phyloP scores from a whole-genome alignment of 1,284 basidiomycete species.

The Microbotryum lychnidis-dioicae region DNA sequence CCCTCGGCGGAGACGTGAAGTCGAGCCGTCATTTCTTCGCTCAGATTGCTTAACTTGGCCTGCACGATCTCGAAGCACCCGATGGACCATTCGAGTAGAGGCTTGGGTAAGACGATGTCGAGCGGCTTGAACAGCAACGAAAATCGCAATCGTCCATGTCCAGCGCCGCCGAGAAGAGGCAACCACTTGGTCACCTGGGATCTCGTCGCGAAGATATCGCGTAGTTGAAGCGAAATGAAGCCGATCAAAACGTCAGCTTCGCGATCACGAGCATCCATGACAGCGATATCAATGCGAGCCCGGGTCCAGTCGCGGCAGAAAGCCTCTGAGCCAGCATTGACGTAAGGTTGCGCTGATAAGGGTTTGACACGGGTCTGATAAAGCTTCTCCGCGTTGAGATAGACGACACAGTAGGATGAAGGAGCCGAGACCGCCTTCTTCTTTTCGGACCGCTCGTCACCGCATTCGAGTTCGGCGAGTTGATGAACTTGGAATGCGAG shows the following conservation, averaged over 20 bases:
- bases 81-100: slow-evolving; percentile 15
- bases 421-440: slow-evolving; percentile 15
- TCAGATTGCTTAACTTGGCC: not conserved
- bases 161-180: slow-evolving; percentile 2
- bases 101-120: not conserved
- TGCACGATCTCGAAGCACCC: slow-evolving; percentile 10
- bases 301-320: slow-evolving; percentile 26
- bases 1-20: not conserved
- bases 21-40: not conserved
- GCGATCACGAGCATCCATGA: slow-evolving; percentile 29
- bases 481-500: slow-evolving; percentile 29
- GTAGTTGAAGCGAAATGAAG: slow-evolving; percentile 16
- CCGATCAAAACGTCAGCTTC: slow-evolving; percentile 26
- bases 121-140: slow-evolving; percentile 30
- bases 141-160: slow-evolving; percentile 21
- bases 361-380: slow-evolving; percentile 22
- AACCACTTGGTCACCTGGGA: slow-evolving; percentile 25
- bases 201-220: slow-evolving; percentile 11
- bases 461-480: slow-evolving; percentile 16
- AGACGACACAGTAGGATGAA: slow-evolving; percentile 22
- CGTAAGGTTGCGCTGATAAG: slow-evolving; percentile 14
- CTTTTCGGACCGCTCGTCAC: not conserved
- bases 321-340: slow-evolving; percentile 21
- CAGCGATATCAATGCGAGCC: slow-evolving; percentile 16
- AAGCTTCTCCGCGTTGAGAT: slow-evolving; percentile 22